Evolutionary conservation across 306 rosid species (phyloP).

Genomic region (Gastrolobium villosum): DNA sequence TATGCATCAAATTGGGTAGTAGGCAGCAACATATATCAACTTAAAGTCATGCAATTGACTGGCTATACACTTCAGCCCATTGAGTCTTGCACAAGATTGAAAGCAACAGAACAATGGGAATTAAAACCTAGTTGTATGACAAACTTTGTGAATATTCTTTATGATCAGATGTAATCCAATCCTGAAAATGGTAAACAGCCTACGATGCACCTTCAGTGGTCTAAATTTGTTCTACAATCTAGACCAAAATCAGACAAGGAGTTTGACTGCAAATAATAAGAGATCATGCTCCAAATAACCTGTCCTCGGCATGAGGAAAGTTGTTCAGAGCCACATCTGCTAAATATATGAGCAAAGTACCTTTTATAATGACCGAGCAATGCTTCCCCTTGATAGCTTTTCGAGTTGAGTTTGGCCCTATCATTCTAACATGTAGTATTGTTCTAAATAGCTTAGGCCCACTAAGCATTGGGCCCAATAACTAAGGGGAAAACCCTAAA

Average conservation of each 20-base stretch:
- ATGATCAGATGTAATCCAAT: conserved; percentile 4
- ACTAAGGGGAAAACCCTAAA: no score
- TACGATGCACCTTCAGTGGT: not conserved
- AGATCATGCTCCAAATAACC: no score
- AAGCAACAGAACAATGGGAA: conserved; percentile 3
- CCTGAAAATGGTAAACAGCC: not conserved
- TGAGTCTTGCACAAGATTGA: not conserved
- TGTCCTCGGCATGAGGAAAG: no score
- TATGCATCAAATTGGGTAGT: conserved; percentile 17
- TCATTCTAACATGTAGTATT: no score
- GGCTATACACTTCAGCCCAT: not conserved
- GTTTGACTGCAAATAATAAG: not conserved
- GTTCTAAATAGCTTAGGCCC: no score
- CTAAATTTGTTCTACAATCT: conserved; percentile 16
- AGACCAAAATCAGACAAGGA: not conserved
- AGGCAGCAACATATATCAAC: conserved; percentile 20
- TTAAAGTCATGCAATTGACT: not conserved
- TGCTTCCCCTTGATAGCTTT: no score
- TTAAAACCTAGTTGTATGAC: not conserved
- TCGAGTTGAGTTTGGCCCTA: no score
- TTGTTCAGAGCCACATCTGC: no score
- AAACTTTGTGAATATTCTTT: not conserved
- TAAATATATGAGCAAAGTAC: no score
- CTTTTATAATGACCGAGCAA: no score
- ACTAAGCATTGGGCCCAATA: no score